Conservation (phyloP, 2,329 filamentous ascomycete species). For the Cytospora paraplurivora region DNA sequence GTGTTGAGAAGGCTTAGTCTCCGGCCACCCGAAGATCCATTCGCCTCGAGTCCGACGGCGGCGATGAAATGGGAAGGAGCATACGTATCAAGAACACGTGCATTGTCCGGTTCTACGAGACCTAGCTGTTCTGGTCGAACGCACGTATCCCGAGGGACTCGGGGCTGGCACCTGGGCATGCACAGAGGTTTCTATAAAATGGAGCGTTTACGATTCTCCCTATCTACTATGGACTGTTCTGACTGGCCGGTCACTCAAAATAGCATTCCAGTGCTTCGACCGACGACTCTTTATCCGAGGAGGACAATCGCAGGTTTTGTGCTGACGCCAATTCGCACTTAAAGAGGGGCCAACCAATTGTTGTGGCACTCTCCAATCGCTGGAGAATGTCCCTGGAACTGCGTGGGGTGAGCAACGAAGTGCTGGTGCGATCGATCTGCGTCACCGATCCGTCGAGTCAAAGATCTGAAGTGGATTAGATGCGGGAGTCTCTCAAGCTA, state of each 20-base stretch:
- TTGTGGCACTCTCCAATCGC: no score
- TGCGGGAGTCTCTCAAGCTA: constrained; percentile 14
- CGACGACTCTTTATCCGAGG: constrained; percentile 5
- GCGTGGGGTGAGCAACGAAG: constrained; percentile 9
- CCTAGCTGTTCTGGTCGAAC: constrained; percentile 4
- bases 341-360: not conserved
- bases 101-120: constrained; percentile 4
- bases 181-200: constrained; percentile 7
- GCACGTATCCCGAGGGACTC: not conserved
- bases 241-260: constrained; percentile 8
- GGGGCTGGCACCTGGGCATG: constrained; percentile 4
- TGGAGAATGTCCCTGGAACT: constrained; percentile 8
- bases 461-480: not conserved
- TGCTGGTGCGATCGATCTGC: constrained; percentile 18
- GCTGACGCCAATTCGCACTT: not conserved
- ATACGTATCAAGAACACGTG: not conserved
- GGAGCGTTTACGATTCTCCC: constrained; percentile 3
- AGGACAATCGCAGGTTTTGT: not conserved
- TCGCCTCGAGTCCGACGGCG: not conserved
- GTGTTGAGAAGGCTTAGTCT: constrained; percentile 6
- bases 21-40: not conserved
- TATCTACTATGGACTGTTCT: constrained; percentile 18
- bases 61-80: constrained; percentile 10
- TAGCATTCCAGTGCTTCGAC: not conserved
- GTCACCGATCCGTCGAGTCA: not conserved